A percentile compares a stretch with the other conserved stretches of the same genome.
Conservation (phyloP, 2,329 filamentous ascomycete species). For the Scedosporium apiospermum region DNA sequence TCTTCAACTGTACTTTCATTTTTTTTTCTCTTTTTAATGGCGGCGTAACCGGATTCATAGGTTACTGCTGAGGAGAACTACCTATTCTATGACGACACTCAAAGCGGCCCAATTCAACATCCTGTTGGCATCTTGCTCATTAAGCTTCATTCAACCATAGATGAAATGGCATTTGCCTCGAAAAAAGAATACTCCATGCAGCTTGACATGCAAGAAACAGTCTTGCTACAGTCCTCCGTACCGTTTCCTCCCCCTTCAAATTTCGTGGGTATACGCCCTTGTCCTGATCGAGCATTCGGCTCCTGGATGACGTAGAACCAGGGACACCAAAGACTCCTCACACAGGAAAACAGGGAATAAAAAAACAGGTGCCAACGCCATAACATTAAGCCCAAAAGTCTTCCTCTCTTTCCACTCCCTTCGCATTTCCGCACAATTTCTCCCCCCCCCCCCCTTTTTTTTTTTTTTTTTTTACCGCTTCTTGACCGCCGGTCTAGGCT, state of each 20-base stretch:
- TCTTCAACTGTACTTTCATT: background rate
- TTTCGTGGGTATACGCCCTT: background rate
- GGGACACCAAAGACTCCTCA: background rate
- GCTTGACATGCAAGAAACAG: background rate
- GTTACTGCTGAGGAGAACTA: background rate
- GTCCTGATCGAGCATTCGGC: background rate
- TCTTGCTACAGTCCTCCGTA: background rate
- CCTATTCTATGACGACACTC: background rate
- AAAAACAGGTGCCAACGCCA: background rate
- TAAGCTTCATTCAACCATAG: too few species aligned
- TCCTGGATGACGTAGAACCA: background rate
- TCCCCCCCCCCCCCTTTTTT: too few species aligned
- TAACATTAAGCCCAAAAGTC: background rate
- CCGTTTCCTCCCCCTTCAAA: background rate
- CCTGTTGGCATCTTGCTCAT: background rate
- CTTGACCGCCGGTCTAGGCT: slow-evolving; percentile 42
- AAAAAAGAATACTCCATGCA: too few species aligned
- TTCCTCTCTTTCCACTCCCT: background rate
- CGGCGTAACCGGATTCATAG: background rate
- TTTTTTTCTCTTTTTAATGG: background rate
- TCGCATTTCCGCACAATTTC: background rate
- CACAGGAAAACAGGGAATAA: background rate
- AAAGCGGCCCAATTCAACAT: background rate
- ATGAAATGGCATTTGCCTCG: too few species aligned
- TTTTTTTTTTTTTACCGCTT: slow-evolving; percentile 4